A percentile compares a stretch with the other conserved stretches of the same genome.
Evolutionary conservation across 2,329 filamentous ascomycete genomes (phyloP).

Genomic region (Trichoderma atroviride): DNA sequence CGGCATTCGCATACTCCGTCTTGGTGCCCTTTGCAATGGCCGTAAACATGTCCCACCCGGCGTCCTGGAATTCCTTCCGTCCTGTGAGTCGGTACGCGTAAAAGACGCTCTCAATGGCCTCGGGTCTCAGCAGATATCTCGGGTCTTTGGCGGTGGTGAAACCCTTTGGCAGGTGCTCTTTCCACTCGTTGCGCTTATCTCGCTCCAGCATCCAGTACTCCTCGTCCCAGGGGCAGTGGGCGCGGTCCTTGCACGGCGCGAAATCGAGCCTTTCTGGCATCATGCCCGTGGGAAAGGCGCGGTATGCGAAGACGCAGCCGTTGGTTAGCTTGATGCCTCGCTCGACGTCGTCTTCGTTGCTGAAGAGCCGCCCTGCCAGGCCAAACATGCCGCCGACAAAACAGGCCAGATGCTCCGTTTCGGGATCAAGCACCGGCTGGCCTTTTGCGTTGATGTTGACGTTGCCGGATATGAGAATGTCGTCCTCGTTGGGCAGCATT

Average conservation of each 20-base stretch:
- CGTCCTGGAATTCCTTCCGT: conserved; percentile 62
- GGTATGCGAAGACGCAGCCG: conserved; percentile 57
- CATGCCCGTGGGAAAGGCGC: conserved; percentile 50
- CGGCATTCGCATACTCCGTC: conserved; percentile 62
- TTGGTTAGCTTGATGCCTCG: conserved; percentile 50
- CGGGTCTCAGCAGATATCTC: conserved; percentile 69
- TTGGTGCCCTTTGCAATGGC: conserved; percentile 61
- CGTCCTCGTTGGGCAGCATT: conserved; percentile 55
- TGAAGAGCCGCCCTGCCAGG: conserved; percentile 50
- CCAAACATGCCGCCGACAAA: conserved; percentile 56
- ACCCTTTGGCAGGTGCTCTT: conserved; percentile 51
- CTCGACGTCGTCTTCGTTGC: conserved; percentile 46
- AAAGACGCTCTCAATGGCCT: conserved; percentile 81
- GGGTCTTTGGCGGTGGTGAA: conserved; percentile 58
- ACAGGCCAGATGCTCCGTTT: conserved; percentile 53
- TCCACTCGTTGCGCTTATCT: conserved; percentile 26
- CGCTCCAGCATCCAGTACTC: conserved; percentile 58
- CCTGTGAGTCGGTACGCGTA: conserved; percentile 74
- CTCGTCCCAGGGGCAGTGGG: conserved; percentile 42
- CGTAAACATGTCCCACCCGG: conserved; percentile 73
- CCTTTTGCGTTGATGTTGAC: conserved; percentile 33
- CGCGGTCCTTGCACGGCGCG: conserved; percentile 42
- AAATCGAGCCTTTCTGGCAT: conserved; percentile 56
- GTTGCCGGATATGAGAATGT: conserved; percentile 58
- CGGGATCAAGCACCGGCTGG: conserved; percentile 33